phyloP scores from a whole-genome alignment of 179 eudicot genomes.

The Dionaea muscipula region DNA sequence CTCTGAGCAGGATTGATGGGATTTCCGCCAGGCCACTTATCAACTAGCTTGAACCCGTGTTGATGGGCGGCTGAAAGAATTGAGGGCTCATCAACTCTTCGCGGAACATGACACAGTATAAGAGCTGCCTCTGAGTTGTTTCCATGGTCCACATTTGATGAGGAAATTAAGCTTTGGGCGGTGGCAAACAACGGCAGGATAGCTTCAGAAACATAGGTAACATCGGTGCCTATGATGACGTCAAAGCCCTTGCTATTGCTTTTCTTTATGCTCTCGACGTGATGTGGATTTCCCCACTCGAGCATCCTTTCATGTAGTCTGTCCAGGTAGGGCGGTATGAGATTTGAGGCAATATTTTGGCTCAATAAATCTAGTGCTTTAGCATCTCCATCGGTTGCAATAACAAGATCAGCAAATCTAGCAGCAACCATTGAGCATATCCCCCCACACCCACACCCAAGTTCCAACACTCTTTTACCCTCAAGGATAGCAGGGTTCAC shows the following conservation, averaged over 20 bases:
- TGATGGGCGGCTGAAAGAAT: constrained; percentile 56
- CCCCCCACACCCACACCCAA: constrained; percentile 79
- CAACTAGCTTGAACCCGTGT: constrained; percentile 57
- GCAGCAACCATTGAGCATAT: constrained; percentile 77
- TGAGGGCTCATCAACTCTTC: constrained; percentile 77
- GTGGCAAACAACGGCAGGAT: constrained; percentile 67
- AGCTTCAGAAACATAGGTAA: constrained; percentile 64
- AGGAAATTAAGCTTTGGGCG: constrained; percentile 45
- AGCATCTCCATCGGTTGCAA: constrained; percentile 74
- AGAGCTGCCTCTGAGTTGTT: constrained; percentile 27
- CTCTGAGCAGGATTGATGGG: constrained; percentile 14
- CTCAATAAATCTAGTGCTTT: constrained; percentile 40
- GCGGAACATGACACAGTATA: constrained; percentile 64
- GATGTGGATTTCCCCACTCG: constrained; percentile 63
- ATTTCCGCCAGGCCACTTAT: constrained; percentile 50
- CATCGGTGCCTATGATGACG: constrained; percentile 83
- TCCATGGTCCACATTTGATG: background rate
- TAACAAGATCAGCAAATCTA: constrained; percentile 50
- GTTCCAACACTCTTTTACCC: constrained; percentile 54
- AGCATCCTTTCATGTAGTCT: constrained; percentile 32
- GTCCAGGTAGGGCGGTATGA: constrained; percentile 13
- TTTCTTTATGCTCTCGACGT: constrained; percentile 38
- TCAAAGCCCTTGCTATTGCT: constrained; percentile 48
- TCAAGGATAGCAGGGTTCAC: constrained; percentile 51
- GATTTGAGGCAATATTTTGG: constrained; percentile 48